These are phyloP conservation scores for Acer negundo DNA, from an alignment of 345 rosid genomes.

Conservation along the genomic window DNA sequence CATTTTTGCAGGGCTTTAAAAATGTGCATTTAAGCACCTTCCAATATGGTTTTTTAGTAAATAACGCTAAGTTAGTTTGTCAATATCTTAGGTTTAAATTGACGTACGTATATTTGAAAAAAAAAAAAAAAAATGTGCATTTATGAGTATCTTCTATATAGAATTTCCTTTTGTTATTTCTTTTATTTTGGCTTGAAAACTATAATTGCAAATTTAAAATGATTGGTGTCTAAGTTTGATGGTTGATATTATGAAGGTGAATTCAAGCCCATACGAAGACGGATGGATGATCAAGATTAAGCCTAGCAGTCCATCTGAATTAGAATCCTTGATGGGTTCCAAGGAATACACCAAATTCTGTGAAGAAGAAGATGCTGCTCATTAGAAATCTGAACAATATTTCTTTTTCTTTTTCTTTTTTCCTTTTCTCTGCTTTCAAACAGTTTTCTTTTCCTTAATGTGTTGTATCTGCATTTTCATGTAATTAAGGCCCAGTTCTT, in stretches of 20 bases:
- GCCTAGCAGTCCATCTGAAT: conserved; percentile 75
- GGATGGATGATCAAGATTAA: conserved; percentile 99
- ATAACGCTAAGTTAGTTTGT: no score
- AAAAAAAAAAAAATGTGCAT: no score
- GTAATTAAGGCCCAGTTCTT: conserved; percentile 19
- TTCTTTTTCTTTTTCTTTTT: not conserved
- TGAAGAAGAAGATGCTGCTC: conserved; percentile 94
- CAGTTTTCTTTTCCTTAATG: not conserved
- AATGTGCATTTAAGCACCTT: no score
- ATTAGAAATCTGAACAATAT: conserved; percentile 33
- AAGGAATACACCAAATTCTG: conserved; percentile 86
- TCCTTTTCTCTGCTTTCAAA: not conserved
- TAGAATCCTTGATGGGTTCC: conserved; percentile 74
- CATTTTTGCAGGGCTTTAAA: no score
- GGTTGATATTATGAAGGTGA: conserved; percentile 47
- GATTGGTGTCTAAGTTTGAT: not conserved
- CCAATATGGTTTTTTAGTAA: no score
- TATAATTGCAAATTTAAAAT: no score
- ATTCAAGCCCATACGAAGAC: conserved; percentile 81
- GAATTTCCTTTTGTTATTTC: no score
- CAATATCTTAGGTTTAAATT: no score
- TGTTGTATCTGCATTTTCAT: conserved; percentile 21
- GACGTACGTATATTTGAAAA: no score
- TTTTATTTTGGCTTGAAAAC: no score
- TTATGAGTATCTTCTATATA: no score